Evolutionary conservation across 2,329 filamentous ascomycete species (phyloP), one percentile per base, ranked within the genome.

Genomic region (Periconia sp.): DNA sequence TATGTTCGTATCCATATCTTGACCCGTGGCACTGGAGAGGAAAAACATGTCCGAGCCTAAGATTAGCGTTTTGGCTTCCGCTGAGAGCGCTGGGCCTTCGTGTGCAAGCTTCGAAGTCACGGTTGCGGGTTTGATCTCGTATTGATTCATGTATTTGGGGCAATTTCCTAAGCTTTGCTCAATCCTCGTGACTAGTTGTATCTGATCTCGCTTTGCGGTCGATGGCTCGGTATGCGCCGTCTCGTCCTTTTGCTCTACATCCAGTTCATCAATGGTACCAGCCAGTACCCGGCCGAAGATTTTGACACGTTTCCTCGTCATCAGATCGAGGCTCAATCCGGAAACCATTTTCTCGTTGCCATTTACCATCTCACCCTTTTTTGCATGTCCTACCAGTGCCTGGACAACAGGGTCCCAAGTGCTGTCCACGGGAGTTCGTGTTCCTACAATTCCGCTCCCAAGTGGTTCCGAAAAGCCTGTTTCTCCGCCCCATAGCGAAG

Each of bases 141-240:
- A 92, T 64, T 84, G 85, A 71, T 93, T 94, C 33, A 96, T 69
- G 63, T 96, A 96, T 72, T 96, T 96, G 1, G 91, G 91, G 63
- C 91, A 95, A 63, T 94, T 95, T 0, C 90, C 84, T 9, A 95
- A 65, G 59, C 85, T 89, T 71, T 90, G 87, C 31, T 88, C 82
- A 52, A 95, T 85, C 41, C 82, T 81, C 43, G 91, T 77, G 14
- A 88, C 85, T 35, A 93, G 74, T 60, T 87, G 83, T 1, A 82
- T 71, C 53, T 79, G 72, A 2, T 70, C 68, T 45, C 69, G 65
- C 30, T 54, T 56, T 17, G 53, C 43, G 1, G 57, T 50, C 0
- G 54, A 57, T 23, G 63, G 40, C 3, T 35, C 35, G 0, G 54
- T 53, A 3, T 68, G 64, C 50, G 71, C 68, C 30, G 59, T 61